Conservation (phyloP, 2,329 filamentous ascomycete genomes). For the Aspergillus melleus region DNA sequence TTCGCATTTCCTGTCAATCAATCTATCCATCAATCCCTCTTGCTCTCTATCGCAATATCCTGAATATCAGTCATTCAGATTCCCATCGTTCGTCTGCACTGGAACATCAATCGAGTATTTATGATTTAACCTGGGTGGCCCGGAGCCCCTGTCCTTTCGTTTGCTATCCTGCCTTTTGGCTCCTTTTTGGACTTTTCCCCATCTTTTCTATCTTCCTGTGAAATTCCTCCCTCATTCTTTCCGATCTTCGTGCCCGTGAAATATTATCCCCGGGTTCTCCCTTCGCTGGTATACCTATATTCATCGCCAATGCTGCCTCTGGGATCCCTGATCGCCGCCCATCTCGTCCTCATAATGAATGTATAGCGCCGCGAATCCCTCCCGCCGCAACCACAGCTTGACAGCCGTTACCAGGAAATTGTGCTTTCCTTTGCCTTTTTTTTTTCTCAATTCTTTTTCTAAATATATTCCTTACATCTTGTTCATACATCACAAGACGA, state of each 20-base stretch:
- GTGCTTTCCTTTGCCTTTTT: neutral
- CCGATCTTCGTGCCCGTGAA: neutral
- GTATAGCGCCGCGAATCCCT: constrained; percentile 3
- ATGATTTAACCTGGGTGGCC: neutral
- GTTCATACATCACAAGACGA: neutral
- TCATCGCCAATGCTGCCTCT: constrained; percentile 1
- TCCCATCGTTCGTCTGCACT: neutral
- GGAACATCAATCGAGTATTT: neutral
- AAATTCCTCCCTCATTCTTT: neutral
- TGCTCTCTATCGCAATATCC: neutral
- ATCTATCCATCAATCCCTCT: neutral
- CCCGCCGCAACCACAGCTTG: neutral
- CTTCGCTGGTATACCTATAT: neutral
- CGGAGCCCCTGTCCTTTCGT: constrained; percentile 3
- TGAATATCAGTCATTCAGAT: neutral
- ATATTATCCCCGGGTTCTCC: neutral
- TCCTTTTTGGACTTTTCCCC: neutral
- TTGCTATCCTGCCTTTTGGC: neutral
- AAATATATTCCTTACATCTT: neutral
- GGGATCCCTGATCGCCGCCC: neutral
- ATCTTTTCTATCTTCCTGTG: neutral
- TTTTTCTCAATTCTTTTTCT: too few species aligned
- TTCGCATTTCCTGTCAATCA: neutral
- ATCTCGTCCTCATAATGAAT: constrained; percentile 8
- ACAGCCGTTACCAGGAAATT: neutral